Conservation (phyloP, 768 basidiomycete genomes). For the Trametes meyenii region DNA sequence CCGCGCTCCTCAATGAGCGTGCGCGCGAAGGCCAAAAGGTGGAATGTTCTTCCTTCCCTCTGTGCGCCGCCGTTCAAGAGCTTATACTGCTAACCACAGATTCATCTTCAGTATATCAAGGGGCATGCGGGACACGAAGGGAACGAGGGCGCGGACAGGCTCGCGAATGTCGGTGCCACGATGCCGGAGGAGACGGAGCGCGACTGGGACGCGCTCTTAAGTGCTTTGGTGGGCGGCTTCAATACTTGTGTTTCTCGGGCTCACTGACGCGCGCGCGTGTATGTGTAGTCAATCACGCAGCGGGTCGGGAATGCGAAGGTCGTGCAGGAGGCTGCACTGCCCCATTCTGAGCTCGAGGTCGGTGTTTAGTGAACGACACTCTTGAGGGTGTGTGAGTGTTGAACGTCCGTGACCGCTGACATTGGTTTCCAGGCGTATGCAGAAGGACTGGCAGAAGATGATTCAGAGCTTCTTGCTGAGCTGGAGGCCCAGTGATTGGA, state of each 20-base stretch:
- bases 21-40: slow-evolving; percentile 55
- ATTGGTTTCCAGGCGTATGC: slow-evolving; percentile 22
- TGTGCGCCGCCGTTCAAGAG: neutral
- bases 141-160: slow-evolving; percentile 84
- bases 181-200: slow-evolving; percentile 48
- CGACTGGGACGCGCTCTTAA: slow-evolving; percentile 52
- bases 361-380: neutral
- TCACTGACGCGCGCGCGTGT: neutral
- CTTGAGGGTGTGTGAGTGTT: no score
- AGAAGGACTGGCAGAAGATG: slow-evolving; percentile 7
- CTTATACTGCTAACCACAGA: slow-evolving; percentile 7
- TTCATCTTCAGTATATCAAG: slow-evolving; percentile 65
- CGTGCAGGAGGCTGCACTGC: neutral
- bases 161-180: slow-evolving; percentile 63
- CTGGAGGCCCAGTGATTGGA: no score
- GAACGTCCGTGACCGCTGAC: no score
- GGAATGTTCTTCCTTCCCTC: slow-evolving; percentile 11
- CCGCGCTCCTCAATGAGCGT: slow-evolving; percentile 61
- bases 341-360: slow-evolving; percentile 18
- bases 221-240: neutral
- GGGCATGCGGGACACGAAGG: slow-evolving; percentile 80
- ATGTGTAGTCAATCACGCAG: neutral
- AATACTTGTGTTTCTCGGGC: neutral
- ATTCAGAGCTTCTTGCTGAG: neutral
- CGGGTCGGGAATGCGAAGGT: neutral